Conservation (phyloP, 306 rosid genomes). For the Gynostemma pentaphyllum region DNA sequence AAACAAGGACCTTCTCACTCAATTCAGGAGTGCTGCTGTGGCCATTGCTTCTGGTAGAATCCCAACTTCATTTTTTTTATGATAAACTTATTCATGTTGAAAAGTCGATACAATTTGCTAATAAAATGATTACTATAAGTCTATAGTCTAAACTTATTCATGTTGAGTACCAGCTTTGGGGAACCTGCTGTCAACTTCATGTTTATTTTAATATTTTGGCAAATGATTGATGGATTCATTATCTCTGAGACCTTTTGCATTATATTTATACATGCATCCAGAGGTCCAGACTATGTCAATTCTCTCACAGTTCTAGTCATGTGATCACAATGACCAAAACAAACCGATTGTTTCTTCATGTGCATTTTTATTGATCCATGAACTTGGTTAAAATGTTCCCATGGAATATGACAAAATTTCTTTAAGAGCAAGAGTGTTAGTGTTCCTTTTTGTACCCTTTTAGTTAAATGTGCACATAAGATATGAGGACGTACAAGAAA, state of each 20-base stretch:
- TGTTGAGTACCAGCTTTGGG: too few species aligned
- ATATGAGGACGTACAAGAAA: background rate
- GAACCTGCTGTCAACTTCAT: too few species aligned
- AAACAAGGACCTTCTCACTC: slow-evolving; percentile 68
- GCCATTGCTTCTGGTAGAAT: slow-evolving; percentile 87
- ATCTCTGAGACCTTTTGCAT: background rate
- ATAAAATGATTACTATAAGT: too few species aligned
- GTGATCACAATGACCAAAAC: background rate
- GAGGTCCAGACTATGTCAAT: background rate
- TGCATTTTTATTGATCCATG: background rate
- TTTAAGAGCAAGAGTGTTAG: background rate
- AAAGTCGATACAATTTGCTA: too few species aligned
- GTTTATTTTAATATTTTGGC: background rate
- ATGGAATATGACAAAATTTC: background rate
- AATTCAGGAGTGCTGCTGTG: slow-evolving; percentile 80
- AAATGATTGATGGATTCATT: background rate
- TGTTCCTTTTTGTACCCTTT: background rate
- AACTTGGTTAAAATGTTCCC: background rate
- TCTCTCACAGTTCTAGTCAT: background rate
- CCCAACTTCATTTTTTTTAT: background rate
- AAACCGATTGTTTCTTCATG: background rate
- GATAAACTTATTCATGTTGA: too few species aligned
- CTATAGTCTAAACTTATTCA: too few species aligned
- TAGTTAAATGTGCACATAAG: background rate
- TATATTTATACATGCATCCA: background rate